Evolutionary conservation across 2,329 filamentous ascomycete genomes (phyloP).

Genomic region (Lomentospora prolificans): DNA sequence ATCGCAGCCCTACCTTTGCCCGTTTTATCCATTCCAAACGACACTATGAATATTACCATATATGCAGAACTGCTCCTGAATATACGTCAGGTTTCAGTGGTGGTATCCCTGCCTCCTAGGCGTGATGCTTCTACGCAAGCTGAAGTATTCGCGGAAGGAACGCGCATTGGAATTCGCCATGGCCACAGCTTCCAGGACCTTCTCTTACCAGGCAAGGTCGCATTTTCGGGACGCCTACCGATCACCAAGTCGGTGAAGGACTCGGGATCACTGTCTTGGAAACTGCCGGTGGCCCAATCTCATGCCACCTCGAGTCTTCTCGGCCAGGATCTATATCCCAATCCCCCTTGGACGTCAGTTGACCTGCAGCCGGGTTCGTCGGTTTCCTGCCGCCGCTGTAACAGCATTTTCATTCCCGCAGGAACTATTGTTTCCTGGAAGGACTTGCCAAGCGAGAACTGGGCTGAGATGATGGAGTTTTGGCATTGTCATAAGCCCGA

Average conservation of each 20-base stretch:
- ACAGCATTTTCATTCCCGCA: conserved; percentile 24
- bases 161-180: conserved; percentile 38
- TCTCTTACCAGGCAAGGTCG: conserved; percentile 32
- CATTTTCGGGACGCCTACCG: conserved; percentile 25
- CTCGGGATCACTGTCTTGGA: conserved; percentile 37
- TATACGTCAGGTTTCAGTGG: conserved; percentile 53
- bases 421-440: conserved; percentile 58
- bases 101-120: conserved; percentile 37
- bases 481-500: conserved; percentile 98
- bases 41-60: conserved; percentile 22
- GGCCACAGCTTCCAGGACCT: conserved; percentile 24
- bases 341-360: conserved; percentile 46
- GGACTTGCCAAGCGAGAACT: conserved; percentile 89
- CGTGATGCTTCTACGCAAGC: conserved; percentile 31
- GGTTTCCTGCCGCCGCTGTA: conserved; percentile 34
- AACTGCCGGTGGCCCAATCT: conserved; percentile 32
- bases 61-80: conserved; percentile 58
- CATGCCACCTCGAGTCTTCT: neutral
- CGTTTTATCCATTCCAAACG: no score
- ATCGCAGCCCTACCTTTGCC: no score
- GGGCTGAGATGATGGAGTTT: conserved; percentile 99
- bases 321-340: conserved; percentile 23
- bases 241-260: conserved; percentile 19
- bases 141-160: conserved; percentile 33
- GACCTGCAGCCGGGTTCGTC: conserved; percentile 30